Evolutionary conservation across 495 filamentous ascomycete species (phyloP), one percentile per base, ranked within the genome.

Genomic region (Cudoniella acicularis): DNA sequence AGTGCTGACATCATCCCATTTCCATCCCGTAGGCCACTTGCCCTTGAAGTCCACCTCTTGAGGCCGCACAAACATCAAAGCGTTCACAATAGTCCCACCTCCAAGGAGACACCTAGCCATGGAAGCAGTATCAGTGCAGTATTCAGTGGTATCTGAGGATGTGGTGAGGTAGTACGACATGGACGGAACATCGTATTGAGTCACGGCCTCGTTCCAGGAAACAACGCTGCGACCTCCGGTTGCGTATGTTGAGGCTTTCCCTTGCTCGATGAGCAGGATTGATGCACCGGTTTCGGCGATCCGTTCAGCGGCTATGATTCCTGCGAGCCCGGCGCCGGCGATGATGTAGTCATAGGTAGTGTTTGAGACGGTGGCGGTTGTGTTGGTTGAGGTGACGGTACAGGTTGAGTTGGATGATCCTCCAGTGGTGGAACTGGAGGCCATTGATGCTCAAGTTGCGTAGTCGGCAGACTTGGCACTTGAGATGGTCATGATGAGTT

Each of bases 41-140:
- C 82, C 80, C 61, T 91, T 79, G 74, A 86, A 92, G 67, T 90
- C 88, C 16, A 64, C 67, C 51, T 40, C 45, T 22, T 27, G 59
- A 11, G 55, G 72, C 66, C 73, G 75, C 70, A 73, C 77, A 70
- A 73, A 79, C 30, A 79, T 64, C 26, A 75, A 81, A 43, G 87
- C 83, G 65, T 92, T 90, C 60, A 90, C 77, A 18, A 85, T 86
- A 11, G 85, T 85, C 47, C 87, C 86, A 62, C 88, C 88, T 30
- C 88, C 88, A 40, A 92, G 83, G 43, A 90, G 79, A 64, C 88
- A 92, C n/a, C 86, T 88, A 49, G 85, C 86, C 80, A 86, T 87
- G 57, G 84, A 81, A 45, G 80, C 83, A 18, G 83, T 83, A 66
- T 91, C 85, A 0, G 78, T 77, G 73, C 87, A 90, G 52, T 58